These are phyloP conservation scores for Blastomyces silverae DNA, from an alignment of 2,329 filamentous ascomycete species.

Conservation along the genomic window DNA sequence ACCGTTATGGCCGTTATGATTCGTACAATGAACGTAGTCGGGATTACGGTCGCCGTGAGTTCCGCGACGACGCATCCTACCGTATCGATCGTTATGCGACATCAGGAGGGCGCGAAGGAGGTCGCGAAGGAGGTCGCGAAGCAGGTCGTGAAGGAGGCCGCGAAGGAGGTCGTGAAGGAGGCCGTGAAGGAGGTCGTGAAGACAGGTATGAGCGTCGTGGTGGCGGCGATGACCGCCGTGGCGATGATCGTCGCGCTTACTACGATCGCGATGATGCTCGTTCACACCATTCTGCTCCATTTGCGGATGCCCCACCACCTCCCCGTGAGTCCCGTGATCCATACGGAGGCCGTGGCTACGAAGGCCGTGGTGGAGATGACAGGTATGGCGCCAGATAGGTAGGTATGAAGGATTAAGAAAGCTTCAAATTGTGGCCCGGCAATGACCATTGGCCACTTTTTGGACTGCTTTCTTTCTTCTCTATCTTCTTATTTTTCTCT, in stretches of 20 bases:
- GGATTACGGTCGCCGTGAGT: slow-evolving; percentile 22
- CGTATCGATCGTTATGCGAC: slow-evolving; percentile 53
- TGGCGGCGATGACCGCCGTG: slow-evolving; percentile 43
- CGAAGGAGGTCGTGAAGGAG: slow-evolving; percentile 44
- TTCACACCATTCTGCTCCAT: slow-evolving; percentile 44
- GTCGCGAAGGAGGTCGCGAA: slow-evolving; percentile 35
- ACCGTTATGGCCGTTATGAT: slow-evolving; percentile 43
- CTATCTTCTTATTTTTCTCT: slow-evolving; percentile 20
- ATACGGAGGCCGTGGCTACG: slow-evolving; percentile 35
- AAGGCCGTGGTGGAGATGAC: slow-evolving; percentile 35
- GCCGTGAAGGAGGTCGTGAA: slow-evolving; percentile 27
- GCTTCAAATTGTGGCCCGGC: slow-evolving; percentile 16
- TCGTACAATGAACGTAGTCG: slow-evolving; percentile 47
- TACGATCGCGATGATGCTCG: slow-evolving; percentile 47
- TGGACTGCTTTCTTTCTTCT: slow-evolving; percentile 17
- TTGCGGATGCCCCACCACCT: slow-evolving; percentile 31
- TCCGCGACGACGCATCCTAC: slow-evolving; percentile 28
- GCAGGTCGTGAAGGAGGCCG: slow-evolving; percentile 43
- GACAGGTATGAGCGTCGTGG: slow-evolving; percentile 35
- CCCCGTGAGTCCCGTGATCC: slow-evolving; percentile 34
- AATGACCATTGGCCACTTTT: background rate
- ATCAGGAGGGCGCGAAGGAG: slow-evolving; percentile 19
- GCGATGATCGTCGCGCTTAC: slow-evolving; percentile 45
- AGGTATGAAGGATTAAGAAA: slow-evolving; percentile 22
- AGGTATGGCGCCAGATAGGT: slow-evolving; percentile 40